Percentiles rank a stretch among this genome's conserved stretches.
phyloP scores from a whole-genome alignment of 2,329 filamentous ascomycete genomes.

The Penicillium sp. region DNA sequence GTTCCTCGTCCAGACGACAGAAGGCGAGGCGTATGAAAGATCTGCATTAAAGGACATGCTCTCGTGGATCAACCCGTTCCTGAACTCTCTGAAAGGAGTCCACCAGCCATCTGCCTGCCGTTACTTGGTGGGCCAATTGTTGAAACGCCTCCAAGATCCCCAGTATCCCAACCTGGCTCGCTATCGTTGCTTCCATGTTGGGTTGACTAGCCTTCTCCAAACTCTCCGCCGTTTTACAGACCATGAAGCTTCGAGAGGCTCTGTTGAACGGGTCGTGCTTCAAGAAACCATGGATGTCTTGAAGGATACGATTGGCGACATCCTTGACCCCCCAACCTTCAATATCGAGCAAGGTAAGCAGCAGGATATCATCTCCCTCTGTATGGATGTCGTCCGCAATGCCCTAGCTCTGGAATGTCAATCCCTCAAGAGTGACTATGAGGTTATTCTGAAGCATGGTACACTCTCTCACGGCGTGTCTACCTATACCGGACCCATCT shows the following conservation, averaged over 20 bases:
- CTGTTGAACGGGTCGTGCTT: constrained; percentile 49
- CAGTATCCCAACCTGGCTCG: constrained; percentile 43
- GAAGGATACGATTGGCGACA: constrained; percentile 51
- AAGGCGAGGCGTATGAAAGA: constrained; percentile 53
- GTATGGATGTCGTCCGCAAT: constrained; percentile 64
- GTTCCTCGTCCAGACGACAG: constrained; percentile 50
- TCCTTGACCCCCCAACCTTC: constrained; percentile 58
- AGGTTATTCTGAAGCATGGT: constrained; percentile 60
- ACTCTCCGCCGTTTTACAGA: constrained; percentile 50
- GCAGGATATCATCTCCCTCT: constrained; percentile 54
- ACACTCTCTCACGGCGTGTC: constrained; percentile 65
- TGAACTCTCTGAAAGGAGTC: constrained; percentile 71
- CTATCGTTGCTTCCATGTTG: constrained; percentile 47
- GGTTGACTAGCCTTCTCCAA: constrained; percentile 45
- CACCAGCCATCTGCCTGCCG: constrained; percentile 79
- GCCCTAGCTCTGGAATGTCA: constrained; percentile 70
- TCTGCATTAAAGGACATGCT: constrained; percentile 64
- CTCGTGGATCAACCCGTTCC: constrained; percentile 74
- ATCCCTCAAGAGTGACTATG: constrained; percentile 66
- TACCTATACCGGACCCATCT: constrained; percentile 71
- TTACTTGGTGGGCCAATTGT: constrained; percentile 71
- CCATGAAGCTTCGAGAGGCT: constrained; percentile 44
- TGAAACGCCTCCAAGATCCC: constrained; percentile 55
- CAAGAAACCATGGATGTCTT: constrained; percentile 50
- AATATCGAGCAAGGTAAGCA: constrained; percentile 48